Evolutionary conservation across 73 alveolate species (phyloP).

Genomic region (Paramecium biaurelia): DNA sequence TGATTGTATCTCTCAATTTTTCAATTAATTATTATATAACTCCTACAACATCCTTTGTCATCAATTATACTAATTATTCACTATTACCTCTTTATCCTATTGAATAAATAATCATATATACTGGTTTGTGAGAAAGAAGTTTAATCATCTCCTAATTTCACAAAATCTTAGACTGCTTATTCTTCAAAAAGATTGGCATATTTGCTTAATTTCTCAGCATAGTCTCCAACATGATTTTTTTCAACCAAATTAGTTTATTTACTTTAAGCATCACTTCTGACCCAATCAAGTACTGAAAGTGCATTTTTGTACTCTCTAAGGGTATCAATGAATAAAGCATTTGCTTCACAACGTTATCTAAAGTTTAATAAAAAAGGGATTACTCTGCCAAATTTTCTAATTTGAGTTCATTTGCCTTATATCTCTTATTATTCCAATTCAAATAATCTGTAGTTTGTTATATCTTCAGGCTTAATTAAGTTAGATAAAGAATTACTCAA

Average conservation of each 20-base stretch:
- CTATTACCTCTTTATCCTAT: background rate
- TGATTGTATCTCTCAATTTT: conserved; percentile 38
- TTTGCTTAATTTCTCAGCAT: conserved; percentile 41
- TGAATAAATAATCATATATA: background rate
- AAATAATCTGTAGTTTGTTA: conserved; percentile 38
- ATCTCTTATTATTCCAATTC: conserved; percentile 52
- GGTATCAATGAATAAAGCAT: conserved; percentile 41
- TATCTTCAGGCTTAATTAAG: background rate
- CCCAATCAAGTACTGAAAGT: conserved; percentile 40
- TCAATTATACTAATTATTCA: background rate
- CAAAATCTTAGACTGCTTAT: conserved; percentile 45
- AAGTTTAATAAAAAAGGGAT: background rate
- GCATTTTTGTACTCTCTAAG: conserved; percentile 55
- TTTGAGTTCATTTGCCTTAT: conserved; percentile 25
- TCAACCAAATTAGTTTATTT: background rate
- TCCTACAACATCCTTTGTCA: conserved; percentile 41
- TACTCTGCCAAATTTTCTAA: conserved; percentile 42
- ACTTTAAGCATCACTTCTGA: conserved; percentile 33
- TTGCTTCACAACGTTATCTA: conserved; percentile 50
- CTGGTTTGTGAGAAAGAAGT: background rate
- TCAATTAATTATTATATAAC: conserved; percentile 9
- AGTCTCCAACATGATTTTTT: conserved; percentile 6
- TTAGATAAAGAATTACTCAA: background rate
- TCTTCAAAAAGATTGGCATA: conserved; percentile 52
- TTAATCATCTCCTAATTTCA: conserved; percentile 42